Percentiles rank a stretch among this genome's conserved stretches.
These are phyloP conservation scores for Claviceps fusiformis DNA, from an alignment of 2,329 filamentous ascomycete species.

Conservation along the genomic window DNA sequence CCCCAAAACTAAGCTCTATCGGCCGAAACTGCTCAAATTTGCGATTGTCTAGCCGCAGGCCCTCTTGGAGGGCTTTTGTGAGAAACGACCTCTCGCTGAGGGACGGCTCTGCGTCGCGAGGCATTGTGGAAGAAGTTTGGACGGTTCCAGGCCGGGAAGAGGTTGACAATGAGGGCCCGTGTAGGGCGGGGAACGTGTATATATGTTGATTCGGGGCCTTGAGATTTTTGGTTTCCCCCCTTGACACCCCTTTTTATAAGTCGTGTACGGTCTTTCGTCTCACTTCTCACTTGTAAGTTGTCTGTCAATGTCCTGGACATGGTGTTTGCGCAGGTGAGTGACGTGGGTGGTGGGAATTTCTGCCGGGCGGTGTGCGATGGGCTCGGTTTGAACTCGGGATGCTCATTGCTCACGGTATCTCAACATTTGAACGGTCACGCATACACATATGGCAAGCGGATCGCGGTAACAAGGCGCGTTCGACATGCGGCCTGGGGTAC, in stretches of 20 bases:
- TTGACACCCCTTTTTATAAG: not conserved
- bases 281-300: not conserved
- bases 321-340: not conserved
- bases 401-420: too few relatives aligned
- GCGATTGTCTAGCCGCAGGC: conserved; percentile 73
- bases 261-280: conserved; percentile 7
- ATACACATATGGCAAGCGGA: not conserved
- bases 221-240: not conserved
- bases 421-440: too few relatives aligned
- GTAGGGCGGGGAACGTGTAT: not conserved
- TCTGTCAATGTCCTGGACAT: not conserved
- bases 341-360: conserved; percentile 22
- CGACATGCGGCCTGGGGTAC: too few relatives aligned
- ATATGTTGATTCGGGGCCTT: not conserved
- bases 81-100: conserved; percentile 81
- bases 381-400: too few relatives aligned
- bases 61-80: conserved; percentile 65
- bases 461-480: not conserved
- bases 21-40: conserved; percentile 66
- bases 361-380: conserved; percentile 32
- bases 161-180: not conserved
- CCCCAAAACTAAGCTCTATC: conserved; percentile 67
- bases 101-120: conserved; percentile 82
- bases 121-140: conserved; percentile 45
- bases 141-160: not conserved